phyloP scores from a whole-genome alignment of 2,329 filamentous ascomycete genomes.

The Reticulascus tulasneorum region DNA sequence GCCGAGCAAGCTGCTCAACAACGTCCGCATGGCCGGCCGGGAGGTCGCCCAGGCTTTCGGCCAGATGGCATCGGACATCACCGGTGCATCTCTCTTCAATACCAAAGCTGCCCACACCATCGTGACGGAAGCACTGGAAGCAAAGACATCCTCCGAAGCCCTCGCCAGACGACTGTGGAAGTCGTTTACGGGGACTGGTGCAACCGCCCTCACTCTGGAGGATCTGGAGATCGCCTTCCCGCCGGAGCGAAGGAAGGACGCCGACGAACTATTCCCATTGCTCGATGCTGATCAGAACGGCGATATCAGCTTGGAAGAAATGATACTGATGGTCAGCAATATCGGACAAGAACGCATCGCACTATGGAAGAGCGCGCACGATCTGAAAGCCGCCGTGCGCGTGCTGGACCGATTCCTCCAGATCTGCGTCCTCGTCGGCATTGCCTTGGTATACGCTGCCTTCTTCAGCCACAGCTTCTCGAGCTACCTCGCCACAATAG shows the following conservation, averaged over 20 bases:
- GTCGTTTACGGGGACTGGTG: not conserved
- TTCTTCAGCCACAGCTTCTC: conserved; percentile 81
- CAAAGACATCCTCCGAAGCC: not conserved
- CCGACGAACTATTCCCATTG: conserved; percentile 2
- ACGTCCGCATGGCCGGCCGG: conserved; percentile 3
- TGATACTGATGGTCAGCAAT: not conserved
- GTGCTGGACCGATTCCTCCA: conserved; percentile 5
- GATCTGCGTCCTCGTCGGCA: conserved; percentile 2
- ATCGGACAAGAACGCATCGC: conserved; percentile 5
- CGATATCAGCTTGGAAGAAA: conserved; percentile 5
- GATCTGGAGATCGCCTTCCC: conserved; percentile 3
- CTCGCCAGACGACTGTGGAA: conserved; percentile 4
- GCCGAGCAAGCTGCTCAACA: conserved; percentile 7
- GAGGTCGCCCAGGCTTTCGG: conserved; percentile 4
- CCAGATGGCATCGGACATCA: conserved; percentile 5
- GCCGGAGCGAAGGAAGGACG: not conserved
- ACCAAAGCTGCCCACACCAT: conserved; percentile 5
- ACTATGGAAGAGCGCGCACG: conserved; percentile 7
- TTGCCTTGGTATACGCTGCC: conserved; percentile 32
- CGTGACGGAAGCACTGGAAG: conserved; percentile 5
- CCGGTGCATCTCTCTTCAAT: conserved; percentile 4
- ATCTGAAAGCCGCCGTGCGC: conserved; percentile 4
- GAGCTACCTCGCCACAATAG: conserved; percentile 27
- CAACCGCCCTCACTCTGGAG: not conserved
- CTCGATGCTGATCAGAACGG: conserved; percentile 6